Evolutionary conservation across 192 early-diverging fungal species (phyloP), one percentile per base, ranked within the genome.

Genomic region (Dissophora globulifera): DNA sequence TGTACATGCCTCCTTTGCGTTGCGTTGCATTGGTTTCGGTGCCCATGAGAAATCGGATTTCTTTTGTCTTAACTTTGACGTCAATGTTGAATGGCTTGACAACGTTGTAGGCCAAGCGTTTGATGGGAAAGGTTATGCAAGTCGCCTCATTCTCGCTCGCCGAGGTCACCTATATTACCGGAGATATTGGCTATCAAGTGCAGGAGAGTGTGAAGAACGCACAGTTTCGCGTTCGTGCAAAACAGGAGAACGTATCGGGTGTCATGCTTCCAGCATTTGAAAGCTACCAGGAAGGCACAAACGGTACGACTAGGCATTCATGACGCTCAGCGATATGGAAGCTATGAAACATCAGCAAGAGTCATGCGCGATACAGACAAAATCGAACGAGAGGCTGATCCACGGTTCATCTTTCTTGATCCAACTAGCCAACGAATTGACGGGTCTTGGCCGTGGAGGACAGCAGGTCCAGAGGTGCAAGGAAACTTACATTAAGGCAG

Each of bases 101-200:
- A 9, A 47, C 46, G 22, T 32, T 20, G n/a, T 71, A 95, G 93
- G 90, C 96, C 46, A 99, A 99, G 70, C 83, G 91, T 43, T 96
- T 97, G 84, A 99, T 99, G 98, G 97, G 96, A 54, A 95, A 94
- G 78, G 91, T 99, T 43, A 93, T 99, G 93, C 97, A 99, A 75
- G 89, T 89, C 54, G 98, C 98, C 16, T 96, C 94, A 19, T 99
- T 99, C 70, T 98, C 98, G 8, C 88, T 98, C 50, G 95, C 97
- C 22, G 95, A 98, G 78, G 98, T 99, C 27, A 92, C 93, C 50
- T 98, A 99, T 71, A 92, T 90, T 58, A 94, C 96, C 5, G 98
- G 98, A 33, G 96, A 99, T 74, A 98, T 98, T 43, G 90, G 94
- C 65, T 99, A 95, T 81, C 96, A 97, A 74, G 90, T 99, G 13